Percentiles rank a stretch among this genome's conserved stretches.
Conservation (phyloP, 2,329 filamentous ascomycete genomes). For the Claviceps quebecensis region DNA sequence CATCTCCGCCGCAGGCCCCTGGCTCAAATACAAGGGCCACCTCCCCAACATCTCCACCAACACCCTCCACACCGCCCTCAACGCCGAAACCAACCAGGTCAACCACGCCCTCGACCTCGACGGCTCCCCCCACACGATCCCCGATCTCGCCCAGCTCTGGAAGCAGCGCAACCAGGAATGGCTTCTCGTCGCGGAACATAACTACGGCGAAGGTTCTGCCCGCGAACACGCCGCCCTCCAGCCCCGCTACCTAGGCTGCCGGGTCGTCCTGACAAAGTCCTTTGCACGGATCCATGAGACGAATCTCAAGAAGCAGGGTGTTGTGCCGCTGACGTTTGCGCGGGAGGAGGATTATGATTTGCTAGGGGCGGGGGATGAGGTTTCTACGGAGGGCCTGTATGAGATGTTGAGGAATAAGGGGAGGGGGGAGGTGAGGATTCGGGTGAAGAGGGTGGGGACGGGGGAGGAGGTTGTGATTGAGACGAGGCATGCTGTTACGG, state of each 20-base stretch:
- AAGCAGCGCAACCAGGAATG: constrained; percentile 61
- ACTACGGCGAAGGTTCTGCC: constrained; percentile 86
- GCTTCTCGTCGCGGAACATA: constrained; percentile 94
- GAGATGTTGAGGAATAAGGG: constrained; percentile 68
- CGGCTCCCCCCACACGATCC: constrained; percentile 63
- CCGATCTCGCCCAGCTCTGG: constrained; percentile 76
- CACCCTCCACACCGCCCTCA: constrained; percentile 89
- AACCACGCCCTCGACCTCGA: constrained; percentile 84
- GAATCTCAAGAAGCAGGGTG: constrained; percentile 93
- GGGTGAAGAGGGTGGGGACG: constrained; percentile 41
- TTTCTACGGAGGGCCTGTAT: constrained; percentile 69
- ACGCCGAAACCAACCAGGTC: constrained; percentile 82
- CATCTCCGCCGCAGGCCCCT: constrained; percentile 90
- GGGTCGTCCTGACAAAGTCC: constrained; percentile 71
- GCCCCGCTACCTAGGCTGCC: constrained; percentile 76
- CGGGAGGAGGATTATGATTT: constrained; percentile 78
- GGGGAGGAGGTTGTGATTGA: constrained; percentile 56
- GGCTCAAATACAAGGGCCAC: constrained; percentile 99
- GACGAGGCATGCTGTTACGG: constrained; percentile 76
- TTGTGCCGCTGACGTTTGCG: constrained; percentile 84
- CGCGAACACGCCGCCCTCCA: constrained; percentile 84
- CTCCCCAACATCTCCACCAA: constrained; percentile 96
- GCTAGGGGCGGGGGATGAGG: constrained; percentile 70
- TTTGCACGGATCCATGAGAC: constrained; percentile 93
- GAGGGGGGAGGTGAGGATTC: constrained; percentile 59